Base-by-base conservation (phyloP, 2,329 filamentous ascomycete species). In the Colletotrichum tabaci region DNA sequence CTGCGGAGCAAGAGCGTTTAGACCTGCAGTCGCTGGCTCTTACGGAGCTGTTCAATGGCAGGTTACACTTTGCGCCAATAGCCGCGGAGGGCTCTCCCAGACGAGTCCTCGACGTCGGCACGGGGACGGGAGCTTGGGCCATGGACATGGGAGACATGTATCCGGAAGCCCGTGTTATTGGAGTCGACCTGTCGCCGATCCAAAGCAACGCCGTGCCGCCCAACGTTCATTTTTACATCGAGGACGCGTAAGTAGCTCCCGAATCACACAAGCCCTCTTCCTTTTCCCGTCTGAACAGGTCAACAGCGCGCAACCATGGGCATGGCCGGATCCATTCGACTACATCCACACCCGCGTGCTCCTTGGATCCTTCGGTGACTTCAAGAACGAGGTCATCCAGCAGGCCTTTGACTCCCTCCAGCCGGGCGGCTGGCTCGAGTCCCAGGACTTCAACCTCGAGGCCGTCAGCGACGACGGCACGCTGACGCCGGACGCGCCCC, bases 171-270 rank as follows among this genome's bases (percentile, higher is more conserved):
- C 80, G 86, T 72, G 85, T 93, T 40, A 86, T 87, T 60, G 91
- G 90, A 42, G 92, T 89, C 10, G 91, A 93, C 76, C 84, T 93
- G 7, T 92, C 90, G 1, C 90, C 91, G 2, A 90, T 93, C 35
- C 91, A 93, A 76, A 90, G 91, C 2, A 82, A 82, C 5, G 84
- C 88, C 58, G 91, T 94, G 0, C 92, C 93, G 0, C 87, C 88
- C 21, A 95, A 95, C 73, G 91, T 94, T 16, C 88, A 90, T 73
- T 95, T 95, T 74, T 90, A 90, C 72, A 87, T 95, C 56, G 92
- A 94, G 77, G 92, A 95, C 76, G 82, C 81, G 80, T 82, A 77
- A 75, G 81, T 78, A 44, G 49, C 21, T 10, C 8, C 16, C 15
- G 12, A 7, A 38, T 46, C 16, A 4, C 9, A 15, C 7, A 2